These are phyloP conservation scores for Geranomyces michiganensis DNA, from an alignment of 192 early-diverging fungal species.

Conservation along the genomic window DNA sequence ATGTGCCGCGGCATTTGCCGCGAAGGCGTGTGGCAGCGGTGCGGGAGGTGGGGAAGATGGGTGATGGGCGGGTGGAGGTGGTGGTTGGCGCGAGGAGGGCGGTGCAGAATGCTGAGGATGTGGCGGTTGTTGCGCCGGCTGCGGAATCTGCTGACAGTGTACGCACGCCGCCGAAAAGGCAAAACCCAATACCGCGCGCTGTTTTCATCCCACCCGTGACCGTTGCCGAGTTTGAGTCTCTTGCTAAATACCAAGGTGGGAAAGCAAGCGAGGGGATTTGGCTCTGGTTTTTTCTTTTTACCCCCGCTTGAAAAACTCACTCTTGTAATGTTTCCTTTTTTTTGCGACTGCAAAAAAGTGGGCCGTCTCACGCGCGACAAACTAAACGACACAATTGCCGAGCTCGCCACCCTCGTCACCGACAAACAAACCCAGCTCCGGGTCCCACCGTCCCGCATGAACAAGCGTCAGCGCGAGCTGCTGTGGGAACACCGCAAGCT, in stretches of 20 bases:
- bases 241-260: constrained; percentile 46
- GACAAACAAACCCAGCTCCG: constrained; percentile 45
- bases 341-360: no score
- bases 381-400: constrained; percentile 42
- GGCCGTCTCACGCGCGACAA: constrained; percentile 42
- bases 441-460: constrained; percentile 49
- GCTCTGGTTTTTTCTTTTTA: neutral
- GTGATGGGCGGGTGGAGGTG: no score
- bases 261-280: neutral
- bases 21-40: neutral
- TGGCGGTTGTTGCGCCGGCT: neutral
- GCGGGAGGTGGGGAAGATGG: no score
- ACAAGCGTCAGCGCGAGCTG: constrained; percentile 44
- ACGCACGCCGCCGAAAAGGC: neutral
- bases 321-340: no score
- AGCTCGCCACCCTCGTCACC: constrained; percentile 41
- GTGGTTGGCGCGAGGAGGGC: neutral
- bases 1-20: constrained; percentile 25
- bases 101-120: neutral
- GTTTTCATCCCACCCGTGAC: constrained; percentile 21
- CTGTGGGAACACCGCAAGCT: constrained; percentile 53
- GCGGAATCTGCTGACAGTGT: neutral
- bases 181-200: neutral
- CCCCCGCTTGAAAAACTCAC: no score
- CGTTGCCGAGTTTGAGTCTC: constrained; percentile 36